Evolutionary conservation across 352 stramenopile genomes (phyloP), one percentile per base, ranked within the genome.

Genomic region (Peronosclerospora sorghi): DNA sequence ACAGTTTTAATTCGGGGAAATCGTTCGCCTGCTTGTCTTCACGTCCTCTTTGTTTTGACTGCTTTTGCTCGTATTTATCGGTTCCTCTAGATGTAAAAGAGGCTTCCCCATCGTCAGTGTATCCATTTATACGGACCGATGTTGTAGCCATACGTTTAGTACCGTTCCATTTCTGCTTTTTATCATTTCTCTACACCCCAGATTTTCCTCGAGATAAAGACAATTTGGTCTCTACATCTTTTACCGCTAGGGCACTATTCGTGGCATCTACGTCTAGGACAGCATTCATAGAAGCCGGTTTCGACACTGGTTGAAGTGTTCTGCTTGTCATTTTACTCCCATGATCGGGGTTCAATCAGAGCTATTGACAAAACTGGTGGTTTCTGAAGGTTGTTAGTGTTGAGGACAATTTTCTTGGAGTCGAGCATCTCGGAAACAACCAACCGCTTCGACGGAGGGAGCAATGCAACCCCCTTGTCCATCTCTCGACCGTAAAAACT

Each of bases 381-480:
- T 12, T 45, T 44, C 20, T 36, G 43, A 4, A 29, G 38, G 17
- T 40, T 58, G 18, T 19, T 53, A 15, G 56, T 45, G 19, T 60
- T 70, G 4, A 80, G 45, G 23, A 81, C 54, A 34, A 88, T 79
- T 10, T 68, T 75, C 26, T 73, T 68, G 0, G 62, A 55, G 35
- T 77, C 75, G 1, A 88, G 50, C 21, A 85, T 36, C 17, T 76
- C 73, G 6, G 62, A 48, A 13, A 88, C 27, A 4, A 66, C 50
- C 18, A 58, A 58, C 2, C 76, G 64, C 50, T 83, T 86, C 0
- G 64, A 67, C 5, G 76, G 76, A 12, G 76, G 56, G 2, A 88
- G 54, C 10, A 84, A 35, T 5, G 62, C 67, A 15, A 88, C 35
- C 18, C 65, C 51, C 1, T 35, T 50, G 26, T 86, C 69, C 45